Percentiles rank a stretch among this genome's conserved stretches.
Evolutionary conservation across 2,329 filamentous ascomycete genomes (phyloP).

Genomic region (Chaetomium globosum): DNA sequence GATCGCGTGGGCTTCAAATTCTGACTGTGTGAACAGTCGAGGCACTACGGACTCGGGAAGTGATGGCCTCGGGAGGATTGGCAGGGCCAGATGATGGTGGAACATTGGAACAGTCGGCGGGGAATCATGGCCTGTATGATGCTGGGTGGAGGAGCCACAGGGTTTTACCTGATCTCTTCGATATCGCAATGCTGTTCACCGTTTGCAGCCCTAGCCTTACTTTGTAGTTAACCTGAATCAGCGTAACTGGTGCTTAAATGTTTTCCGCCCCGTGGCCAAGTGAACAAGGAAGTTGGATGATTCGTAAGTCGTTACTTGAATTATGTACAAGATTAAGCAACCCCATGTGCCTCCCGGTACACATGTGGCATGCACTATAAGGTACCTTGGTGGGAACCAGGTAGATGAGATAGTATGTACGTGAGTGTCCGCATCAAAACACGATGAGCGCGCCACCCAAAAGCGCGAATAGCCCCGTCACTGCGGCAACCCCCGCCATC

Average conservation of each 20-base stretch:
- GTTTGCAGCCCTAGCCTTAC: background rate
- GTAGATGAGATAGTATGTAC: background rate
- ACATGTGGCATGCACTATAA: background rate
- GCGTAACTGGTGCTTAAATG: background rate
- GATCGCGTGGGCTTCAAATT: background rate
- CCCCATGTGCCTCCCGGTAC: background rate
- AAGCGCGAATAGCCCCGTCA: constrained; percentile 13
- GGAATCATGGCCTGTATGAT: background rate
- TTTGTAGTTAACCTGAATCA: background rate
- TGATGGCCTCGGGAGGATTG: background rate
- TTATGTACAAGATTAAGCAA: constrained; percentile 2
- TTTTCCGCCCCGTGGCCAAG: background rate
- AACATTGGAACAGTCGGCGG: background rate
- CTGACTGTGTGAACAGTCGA: background rate
- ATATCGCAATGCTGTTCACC: background rate
- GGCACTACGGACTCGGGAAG: background rate
- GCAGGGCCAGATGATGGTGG: too few species aligned
- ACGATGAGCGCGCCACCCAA: constrained; percentile 14
- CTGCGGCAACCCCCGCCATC: constrained; percentile 11
- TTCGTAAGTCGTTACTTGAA: constrained; percentile 1
- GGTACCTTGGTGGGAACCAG: background rate
- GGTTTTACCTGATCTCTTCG: background rate
- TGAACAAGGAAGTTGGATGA: background rate
- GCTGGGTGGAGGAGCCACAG: background rate
- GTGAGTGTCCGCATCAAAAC: background rate